Evolutionary conservation across 2,329 filamentous ascomycete species (phyloP), one percentile per base, ranked within the genome.

Genomic region (Aureobasidium leucospermi): DNA sequence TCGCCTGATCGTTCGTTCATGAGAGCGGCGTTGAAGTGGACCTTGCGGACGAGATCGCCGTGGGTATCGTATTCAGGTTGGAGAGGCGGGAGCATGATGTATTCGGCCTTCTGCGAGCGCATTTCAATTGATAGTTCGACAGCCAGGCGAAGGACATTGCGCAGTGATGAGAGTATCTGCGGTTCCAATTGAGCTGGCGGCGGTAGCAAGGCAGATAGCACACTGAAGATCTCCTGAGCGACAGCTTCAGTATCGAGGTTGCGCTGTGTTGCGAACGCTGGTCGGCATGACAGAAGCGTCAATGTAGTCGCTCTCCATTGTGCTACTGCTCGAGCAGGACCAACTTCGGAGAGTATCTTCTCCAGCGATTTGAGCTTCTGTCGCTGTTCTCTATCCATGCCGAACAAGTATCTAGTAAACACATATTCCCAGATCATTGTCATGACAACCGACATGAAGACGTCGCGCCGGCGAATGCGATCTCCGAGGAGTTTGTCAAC

Each of bases 351-450:
- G 32, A 99, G 81, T 41, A 89, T 86, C 78, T 96, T 96, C 76
- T 99, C 95, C 8, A 99, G 83, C 36, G 88, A 86, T 78, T 99
- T 97, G 72, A 99, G 86, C 75, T 97, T 97, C 74, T 97, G 92
- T 67, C 94, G 85, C 75, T 99, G 94, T 74, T 97, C 94, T 67
- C 92, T 85, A 72, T 99, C 94, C 90, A 99, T 96, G 67, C 94
- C 94, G 72, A 99, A 99, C 29, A 99, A 85, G 73, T 99, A 99
- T 64, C 94, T 86, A 8, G 93, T 96, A 71, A 99, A 99, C 71
- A 99, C 87, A 70, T 95, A 96, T 74, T 99, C 94, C 92, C 92
- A 99, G 55, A 99, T 86, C 91, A 99, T 96, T 63, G 89, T 94
- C 92, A 97, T 97, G 59, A 93, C 90, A 73, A 99, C 91, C 39